These are phyloP conservation scores for Suhomyces choctaworum DNA, from an alignment of 1,139 yeast genomes.

Conservation along the genomic window DNA sequence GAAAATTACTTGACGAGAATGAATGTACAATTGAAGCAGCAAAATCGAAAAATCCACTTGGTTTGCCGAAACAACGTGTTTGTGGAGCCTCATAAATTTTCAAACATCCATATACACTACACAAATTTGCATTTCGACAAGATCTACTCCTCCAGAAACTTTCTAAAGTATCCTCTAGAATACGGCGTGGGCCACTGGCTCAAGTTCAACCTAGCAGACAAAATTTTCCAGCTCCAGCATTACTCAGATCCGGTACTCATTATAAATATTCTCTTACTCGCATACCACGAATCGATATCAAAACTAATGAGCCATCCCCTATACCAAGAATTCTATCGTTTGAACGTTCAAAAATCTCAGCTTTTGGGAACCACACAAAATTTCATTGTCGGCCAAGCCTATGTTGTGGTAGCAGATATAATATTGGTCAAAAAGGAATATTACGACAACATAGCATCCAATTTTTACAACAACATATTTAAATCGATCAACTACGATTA, in stretches of 20 bases:
- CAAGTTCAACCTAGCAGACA: conserved; percentile 9
- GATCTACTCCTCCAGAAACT: conserved; percentile 13
- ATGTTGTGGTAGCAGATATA: conserved; percentile 3
- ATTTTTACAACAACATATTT: conserved; percentile 6
- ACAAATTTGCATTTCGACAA: conserved; percentile 21
- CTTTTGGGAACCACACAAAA: neutral
- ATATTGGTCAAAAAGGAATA: conserved; percentile 6
- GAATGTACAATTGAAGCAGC: conserved; percentile 7
- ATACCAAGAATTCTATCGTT: conserved; percentile 6
- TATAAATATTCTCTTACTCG: conserved; percentile 6
- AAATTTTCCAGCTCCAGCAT: conserved; percentile 4
- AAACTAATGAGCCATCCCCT: conserved; percentile 9
- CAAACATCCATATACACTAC: conserved; percentile 22
- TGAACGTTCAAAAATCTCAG: conserved; percentile 4
- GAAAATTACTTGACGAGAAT: conserved; percentile 12
- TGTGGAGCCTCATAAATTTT: conserved; percentile 15
- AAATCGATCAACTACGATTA: conserved; percentile 8
- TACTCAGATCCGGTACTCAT: conserved; percentile 9
- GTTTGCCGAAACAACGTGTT: conserved; percentile 14
- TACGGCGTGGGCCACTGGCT: conserved; percentile 24
- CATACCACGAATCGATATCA: conserved; percentile 9
- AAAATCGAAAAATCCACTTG: conserved; percentile 11
- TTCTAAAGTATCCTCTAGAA: conserved; percentile 24
- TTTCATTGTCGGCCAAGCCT: neutral
- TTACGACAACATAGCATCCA: conserved; percentile 3